Conservation (phyloP, 352 stramenopile species). For the Pythium folliculosum region DNA sequence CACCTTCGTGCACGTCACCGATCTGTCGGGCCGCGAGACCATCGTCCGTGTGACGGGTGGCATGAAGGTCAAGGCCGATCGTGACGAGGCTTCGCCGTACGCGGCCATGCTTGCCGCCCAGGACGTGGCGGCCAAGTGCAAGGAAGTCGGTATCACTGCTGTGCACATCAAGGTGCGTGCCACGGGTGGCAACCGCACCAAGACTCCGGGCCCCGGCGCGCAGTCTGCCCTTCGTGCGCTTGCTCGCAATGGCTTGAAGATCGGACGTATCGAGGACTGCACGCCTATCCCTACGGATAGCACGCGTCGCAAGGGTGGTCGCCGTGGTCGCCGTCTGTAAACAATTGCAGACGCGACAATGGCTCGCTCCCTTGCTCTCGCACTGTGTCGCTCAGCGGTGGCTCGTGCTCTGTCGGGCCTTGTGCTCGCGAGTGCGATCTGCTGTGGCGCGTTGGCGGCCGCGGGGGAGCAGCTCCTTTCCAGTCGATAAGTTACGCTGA, state of each 20-base stretch:
- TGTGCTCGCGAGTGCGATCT: background rate
- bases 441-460: background rate
- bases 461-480: background rate
- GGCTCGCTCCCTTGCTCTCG: background rate
- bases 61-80: conserved; percentile 99
- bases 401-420: background rate
- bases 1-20: conserved; percentile 99
- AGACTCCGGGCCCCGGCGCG: conserved; percentile 97
- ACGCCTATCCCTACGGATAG: conserved; percentile 99
- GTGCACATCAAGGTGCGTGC: conserved; percentile 99
- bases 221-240: conserved; percentile 98
- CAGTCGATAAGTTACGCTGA: conserved; percentile 20
- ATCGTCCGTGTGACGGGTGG: conserved; percentile 99
- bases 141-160: conserved; percentile 98
- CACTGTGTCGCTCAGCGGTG: background rate
- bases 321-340: conserved; percentile 99
- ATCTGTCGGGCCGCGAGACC: conserved; percentile 99
- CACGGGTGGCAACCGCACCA: conserved; percentile 98
- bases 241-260: conserved; percentile 99
- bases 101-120: conserved; percentile 99
- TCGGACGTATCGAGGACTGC: conserved; percentile 99
- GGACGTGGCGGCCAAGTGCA: conserved; percentile 97
- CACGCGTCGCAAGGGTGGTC: conserved; percentile 98
- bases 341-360: conserved; percentile 10
- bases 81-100: conserved; percentile 99